Conservation (phyloP, 352 stramenopile species). For the Salisapilia sapeloensis region DNA sequence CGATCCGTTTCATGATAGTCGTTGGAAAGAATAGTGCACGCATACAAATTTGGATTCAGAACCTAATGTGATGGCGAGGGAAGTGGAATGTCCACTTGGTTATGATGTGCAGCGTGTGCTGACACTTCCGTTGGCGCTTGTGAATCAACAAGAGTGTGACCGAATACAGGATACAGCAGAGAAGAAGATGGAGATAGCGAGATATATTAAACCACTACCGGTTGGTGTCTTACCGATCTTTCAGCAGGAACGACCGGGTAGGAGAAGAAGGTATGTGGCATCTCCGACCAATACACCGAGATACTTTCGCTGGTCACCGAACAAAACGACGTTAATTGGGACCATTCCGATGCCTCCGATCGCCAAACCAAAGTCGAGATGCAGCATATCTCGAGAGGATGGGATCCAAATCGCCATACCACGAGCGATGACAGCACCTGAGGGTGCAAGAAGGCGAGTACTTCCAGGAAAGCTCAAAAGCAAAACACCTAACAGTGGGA, state of each 20-base stretch:
- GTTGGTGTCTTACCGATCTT: conserved; percentile 33
- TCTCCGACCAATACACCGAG: conserved; percentile 25
- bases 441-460: too few relatives aligned
- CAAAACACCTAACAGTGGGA: too few relatives aligned
- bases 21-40: background rate
- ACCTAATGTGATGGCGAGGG: background rate
- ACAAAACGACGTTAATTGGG: conserved; percentile 1
- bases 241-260: conserved; percentile 16
- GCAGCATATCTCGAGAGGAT: conserved; percentile 1
- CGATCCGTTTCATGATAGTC: background rate
- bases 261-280: conserved; percentile 18
- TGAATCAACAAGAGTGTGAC: conserved; percentile 23
- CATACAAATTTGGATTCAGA: background rate
- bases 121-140: conserved; percentile 18
- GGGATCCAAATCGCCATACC: too few relatives aligned
- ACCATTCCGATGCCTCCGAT: conserved; percentile 2
- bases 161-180: conserved; percentile 10
- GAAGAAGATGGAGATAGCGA: conserved; percentile 1
- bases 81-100: conserved; percentile 26
- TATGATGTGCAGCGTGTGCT: conserved; percentile 31
- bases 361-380: background rate
- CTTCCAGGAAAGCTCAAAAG: too few relatives aligned
- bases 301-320: conserved; percentile 55
- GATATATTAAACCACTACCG: conserved; percentile 12
- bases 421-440: too few relatives aligned